Base-by-base conservation (phyloP, 805 yeast species). In the Candida germanica region DNA sequence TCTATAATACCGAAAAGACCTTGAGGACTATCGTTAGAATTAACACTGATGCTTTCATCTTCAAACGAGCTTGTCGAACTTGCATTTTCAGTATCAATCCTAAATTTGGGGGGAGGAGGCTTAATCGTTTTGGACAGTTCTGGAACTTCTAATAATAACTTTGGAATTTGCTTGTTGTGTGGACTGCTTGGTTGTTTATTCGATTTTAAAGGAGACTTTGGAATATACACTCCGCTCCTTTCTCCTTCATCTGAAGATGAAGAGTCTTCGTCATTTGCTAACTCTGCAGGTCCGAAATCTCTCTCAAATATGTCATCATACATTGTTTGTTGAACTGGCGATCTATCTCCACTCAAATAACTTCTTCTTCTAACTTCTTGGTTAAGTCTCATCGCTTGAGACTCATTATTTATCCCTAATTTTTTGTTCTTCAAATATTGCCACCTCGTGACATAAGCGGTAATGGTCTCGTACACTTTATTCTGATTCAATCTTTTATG, bases 361-460 rank as follows among this genome's bases (percentile, higher is more conserved):
- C 65, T 59, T 34, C 54, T 46, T 25, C 64, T 35, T 23, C 39
- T 47, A 16, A 58, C 29, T 13, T 45, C 45, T 3, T 34, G 31
- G 31, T 52, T 64, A 42, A 60, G 54, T 1, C 46, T 54, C 18
- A 60, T 46, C 35, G 58, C 44, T 1, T 27, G 16, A n/a, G 26
- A 19, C 51, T 19, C 34, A 34, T 53, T 56, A 26, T 43, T 44
- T 12, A 57, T 53, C n/a, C 66, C 66, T 19, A 48, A 33, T 24
- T 39, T 43, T 31, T 48, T 38, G 42, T 59, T 48, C 48, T 61
- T 48, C 20, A 54, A 54, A 49, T 66, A 75, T 38, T 66, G 65
- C 66, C 77, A 61, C 20, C 80, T 61, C 22, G 69, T 58, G 3
- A 69, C 64, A 36, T 69, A 75, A 38, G 74, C 71, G 7, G 69